These are phyloP conservation scores for Melastoma candidum DNA, from an alignment of 441 rosid genomes.

Conservation along the genomic window DNA sequence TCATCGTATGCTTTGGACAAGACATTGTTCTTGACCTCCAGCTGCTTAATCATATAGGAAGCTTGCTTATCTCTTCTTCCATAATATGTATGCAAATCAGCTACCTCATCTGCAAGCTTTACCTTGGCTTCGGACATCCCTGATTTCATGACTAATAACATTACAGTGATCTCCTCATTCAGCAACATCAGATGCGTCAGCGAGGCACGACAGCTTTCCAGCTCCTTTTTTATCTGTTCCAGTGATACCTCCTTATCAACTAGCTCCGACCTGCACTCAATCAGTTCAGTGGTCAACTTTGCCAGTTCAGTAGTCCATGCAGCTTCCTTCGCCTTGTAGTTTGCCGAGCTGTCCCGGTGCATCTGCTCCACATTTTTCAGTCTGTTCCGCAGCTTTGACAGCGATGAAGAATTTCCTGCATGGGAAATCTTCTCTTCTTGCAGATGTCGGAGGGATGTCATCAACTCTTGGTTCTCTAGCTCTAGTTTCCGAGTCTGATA, in stretches of 20 bases:
- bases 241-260: conserved; percentile 34
- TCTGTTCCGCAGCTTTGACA: conserved; percentile 50
- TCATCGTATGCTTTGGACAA: conserved; percentile 35
- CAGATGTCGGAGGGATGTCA: conserved; percentile 55
- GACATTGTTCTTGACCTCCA: conserved; percentile 45
- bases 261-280: conserved; percentile 32
- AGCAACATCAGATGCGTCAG: conserved; percentile 49
- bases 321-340: conserved; percentile 62
- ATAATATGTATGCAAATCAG: conserved; percentile 22
- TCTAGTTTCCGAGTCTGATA: conserved; percentile 48
- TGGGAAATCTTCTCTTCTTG: conserved; percentile 66
- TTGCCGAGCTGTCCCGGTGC: conserved; percentile 50
- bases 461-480: conserved; percentile 63
- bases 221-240: conserved; percentile 39
- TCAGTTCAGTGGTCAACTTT: conserved; percentile 41
- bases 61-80: conserved; percentile 35
- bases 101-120: conserved; percentile 33
- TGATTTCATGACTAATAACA: conserved; percentile 48
- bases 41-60: conserved; percentile 41
- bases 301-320: conserved; percentile 55
- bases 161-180: conserved; percentile 60
- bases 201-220: conserved; percentile 36
- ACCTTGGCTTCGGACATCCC: conserved; percentile 48
- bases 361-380: conserved; percentile 56
- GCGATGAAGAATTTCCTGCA: conserved; percentile 45